Conservation (phyloP, 2,329 filamentous ascomycete species). For the Purpureocillium lavendulum region DNA sequence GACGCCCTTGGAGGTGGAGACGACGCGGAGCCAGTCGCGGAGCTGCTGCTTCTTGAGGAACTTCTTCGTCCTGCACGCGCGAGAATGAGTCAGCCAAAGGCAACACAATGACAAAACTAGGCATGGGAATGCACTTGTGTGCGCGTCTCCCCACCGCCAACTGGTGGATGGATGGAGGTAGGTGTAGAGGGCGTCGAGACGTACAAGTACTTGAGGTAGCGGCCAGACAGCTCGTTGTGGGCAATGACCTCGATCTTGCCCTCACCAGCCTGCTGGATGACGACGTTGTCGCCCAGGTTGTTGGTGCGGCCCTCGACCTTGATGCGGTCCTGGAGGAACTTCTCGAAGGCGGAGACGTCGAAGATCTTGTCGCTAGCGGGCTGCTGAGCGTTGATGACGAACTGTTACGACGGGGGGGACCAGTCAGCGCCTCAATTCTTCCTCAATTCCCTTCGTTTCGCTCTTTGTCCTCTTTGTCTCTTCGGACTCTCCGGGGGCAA, state of each 20-base stretch:
- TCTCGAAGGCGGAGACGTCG: slow-evolving; percentile 96
- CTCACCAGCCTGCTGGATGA: slow-evolving; percentile 84
- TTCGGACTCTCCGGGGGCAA: no score
- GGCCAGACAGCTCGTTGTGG: slow-evolving; percentile 95
- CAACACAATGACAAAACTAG: no score
- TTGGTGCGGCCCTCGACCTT: slow-evolving; percentile 98
- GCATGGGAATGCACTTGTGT: no score
- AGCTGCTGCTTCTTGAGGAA: slow-evolving; percentile 99
- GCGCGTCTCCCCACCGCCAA: no score
- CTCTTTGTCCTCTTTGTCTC: no score
- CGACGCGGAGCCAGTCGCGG: slow-evolving; percentile 98
- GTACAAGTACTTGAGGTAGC: slow-evolving; percentile 99
- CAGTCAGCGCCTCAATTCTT: slow-evolving; percentile 6
- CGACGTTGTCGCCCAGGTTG: slow-evolving; percentile 91
- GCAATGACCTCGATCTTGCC: slow-evolving; percentile 97
- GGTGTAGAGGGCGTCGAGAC: slow-evolving; percentile 28
- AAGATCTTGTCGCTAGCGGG: slow-evolving; percentile 99
- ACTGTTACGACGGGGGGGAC: slow-evolving; percentile 50
- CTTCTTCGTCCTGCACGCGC: slow-evolving; percentile 83
- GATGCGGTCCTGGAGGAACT: slow-evolving; percentile 99
- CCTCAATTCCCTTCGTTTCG: no score
- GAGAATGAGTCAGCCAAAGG: background rate
- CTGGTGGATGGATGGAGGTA: no score
- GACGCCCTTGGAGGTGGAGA: slow-evolving; percentile 94
- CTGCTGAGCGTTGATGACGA: slow-evolving; percentile 98